phyloP scores from a whole-genome alignment of 2,329 filamentous ascomycete genomes.

The Trichophyton mentagrophytes region DNA sequence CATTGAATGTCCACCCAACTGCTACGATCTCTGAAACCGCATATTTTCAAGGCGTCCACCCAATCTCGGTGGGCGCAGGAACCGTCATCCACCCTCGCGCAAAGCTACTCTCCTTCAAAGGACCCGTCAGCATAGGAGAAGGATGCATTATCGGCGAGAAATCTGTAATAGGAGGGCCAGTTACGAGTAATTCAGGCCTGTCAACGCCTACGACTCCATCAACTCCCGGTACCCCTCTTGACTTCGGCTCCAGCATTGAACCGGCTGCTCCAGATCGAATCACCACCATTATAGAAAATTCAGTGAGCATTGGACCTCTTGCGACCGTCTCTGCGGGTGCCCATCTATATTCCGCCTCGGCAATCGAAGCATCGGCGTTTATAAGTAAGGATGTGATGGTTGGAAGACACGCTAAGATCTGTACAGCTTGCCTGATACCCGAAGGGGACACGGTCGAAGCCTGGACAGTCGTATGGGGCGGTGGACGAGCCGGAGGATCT shows the following conservation, averaged over 20 bases:
- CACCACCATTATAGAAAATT: constrained; percentile 23
- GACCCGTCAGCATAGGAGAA: constrained; percentile 67
- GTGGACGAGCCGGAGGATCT: constrained; percentile 29
- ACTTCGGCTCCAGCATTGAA: not conserved
- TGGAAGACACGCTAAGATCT: constrained; percentile 54
- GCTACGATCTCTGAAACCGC: constrained; percentile 29
- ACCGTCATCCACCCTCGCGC: constrained; percentile 77
- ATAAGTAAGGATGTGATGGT: constrained; percentile 24
- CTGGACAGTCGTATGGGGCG: constrained; percentile 57
- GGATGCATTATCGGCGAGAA: constrained; percentile 70
- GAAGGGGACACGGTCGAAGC: constrained; percentile 50
- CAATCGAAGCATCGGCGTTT: constrained; percentile 35
- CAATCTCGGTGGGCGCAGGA: constrained; percentile 64
- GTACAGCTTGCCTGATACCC: constrained; percentile 47
- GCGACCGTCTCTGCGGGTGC: constrained; percentile 27
- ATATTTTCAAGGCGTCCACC: constrained; percentile 51
- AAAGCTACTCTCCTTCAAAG: constrained; percentile 62
- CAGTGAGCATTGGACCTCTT: constrained; percentile 29
- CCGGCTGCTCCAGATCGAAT: not conserved
- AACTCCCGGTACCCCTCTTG: not conserved
- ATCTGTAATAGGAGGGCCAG: constrained; percentile 35
- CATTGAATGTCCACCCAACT: constrained; percentile 25
- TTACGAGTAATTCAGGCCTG: constrained; percentile 5
- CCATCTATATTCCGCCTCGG: constrained; percentile 27
- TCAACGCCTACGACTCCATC: constrained; percentile 1